Percentiles rank a stretch among this genome's conserved stretches.
Evolutionary conservation across 192 early-diverging fungal genomes (phyloP).

Genomic region (Backusella psychrophila): DNA sequence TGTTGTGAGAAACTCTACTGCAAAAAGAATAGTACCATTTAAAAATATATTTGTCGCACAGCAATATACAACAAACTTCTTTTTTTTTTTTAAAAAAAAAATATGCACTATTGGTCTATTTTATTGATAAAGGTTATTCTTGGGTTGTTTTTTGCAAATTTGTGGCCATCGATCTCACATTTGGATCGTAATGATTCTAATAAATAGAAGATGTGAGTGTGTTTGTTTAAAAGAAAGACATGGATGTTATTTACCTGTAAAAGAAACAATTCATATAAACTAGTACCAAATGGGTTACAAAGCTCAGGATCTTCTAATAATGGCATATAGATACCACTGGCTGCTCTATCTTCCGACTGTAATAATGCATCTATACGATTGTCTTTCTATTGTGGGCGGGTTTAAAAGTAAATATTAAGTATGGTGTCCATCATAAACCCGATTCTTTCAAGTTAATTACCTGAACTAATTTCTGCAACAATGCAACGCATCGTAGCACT

Average conservation of each 20-base stretch:
- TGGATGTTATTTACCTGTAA: constrained; percentile 55
- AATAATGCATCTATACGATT: constrained; percentile 51
- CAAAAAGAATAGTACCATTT: neutral
- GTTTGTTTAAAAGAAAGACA: neutral
- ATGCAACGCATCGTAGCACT: constrained; percentile 63
- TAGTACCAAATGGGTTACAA: constrained; percentile 93
- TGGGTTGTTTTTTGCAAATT: constrained; percentile 29
- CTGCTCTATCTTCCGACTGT: constrained; percentile 49
- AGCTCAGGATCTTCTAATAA: constrained; percentile 89
- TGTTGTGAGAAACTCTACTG: neutral
- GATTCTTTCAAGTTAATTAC: constrained; percentile 30
- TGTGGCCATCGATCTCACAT: constrained; percentile 44
- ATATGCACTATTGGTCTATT: neutral
- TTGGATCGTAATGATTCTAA: constrained; percentile 60
- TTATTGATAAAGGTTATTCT: neutral
- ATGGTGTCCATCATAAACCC: neutral
- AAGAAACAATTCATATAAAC: constrained; percentile 82
- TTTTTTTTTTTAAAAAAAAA: neutral
- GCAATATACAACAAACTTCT: neutral
- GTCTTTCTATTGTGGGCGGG: constrained; percentile 37
- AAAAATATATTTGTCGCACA: neutral
- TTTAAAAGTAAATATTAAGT: neutral
- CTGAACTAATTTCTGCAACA: constrained; percentile 60
- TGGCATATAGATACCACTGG: constrained; percentile 77
- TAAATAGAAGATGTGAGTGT: neutral